Base-by-base conservation (phyloP, 2,329 filamentous ascomycete species). In the Zymoseptoria brevis region DNA sequence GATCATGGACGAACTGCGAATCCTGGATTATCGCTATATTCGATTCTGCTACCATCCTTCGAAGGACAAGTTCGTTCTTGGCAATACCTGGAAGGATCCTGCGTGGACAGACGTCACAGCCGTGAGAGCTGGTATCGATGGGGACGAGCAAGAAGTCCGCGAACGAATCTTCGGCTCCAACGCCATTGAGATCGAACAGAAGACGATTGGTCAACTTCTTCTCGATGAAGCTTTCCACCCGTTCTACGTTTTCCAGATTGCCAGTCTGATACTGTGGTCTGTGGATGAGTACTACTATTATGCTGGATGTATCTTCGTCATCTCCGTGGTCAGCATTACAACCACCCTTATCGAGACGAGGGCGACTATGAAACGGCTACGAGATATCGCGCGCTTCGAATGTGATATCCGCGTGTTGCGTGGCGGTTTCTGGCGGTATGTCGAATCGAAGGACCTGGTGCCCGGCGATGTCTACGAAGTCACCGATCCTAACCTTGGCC, bases 241-340 rank as follows among this genome's bases (percentile, higher is more conserved):
- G 0, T 99, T 99, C 73, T 99, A 99, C 73, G 88, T 99, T 58
- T 99, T 99, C 72, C 94, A 99, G 75, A 87, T 97, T 68, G 93
- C 92, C 53, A 97, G 94, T 78, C 79, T 99, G 65, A 75, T 96
- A 49, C 83, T 99, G 3, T 99, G 94, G 94, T 96, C 93, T 8
- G 72, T 96, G 66, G 94, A 99, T 71, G 82, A 95, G 68, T 99
- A 99, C 74, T 99, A 96, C 73, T 99, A 97, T 76, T 99, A 99
- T 74, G 94, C 94, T 4, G 82, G 86, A 16, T 96, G 92, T 72
- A 99, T 99, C 67, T 96, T 99, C 68, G 71, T 93, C 61, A 97
- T 99, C 74, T 99, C 95, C 0, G 82, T 94, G 51, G 88, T 91
- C 67, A 97, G 93, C 74, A 96, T 99, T 68, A 83, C 85, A 4